Percentiles rank a stretch among this genome's conserved stretches.
phyloP scores from a whole-genome alignment of 169 alveolate species.

The Plasmodium malariae region DNA sequence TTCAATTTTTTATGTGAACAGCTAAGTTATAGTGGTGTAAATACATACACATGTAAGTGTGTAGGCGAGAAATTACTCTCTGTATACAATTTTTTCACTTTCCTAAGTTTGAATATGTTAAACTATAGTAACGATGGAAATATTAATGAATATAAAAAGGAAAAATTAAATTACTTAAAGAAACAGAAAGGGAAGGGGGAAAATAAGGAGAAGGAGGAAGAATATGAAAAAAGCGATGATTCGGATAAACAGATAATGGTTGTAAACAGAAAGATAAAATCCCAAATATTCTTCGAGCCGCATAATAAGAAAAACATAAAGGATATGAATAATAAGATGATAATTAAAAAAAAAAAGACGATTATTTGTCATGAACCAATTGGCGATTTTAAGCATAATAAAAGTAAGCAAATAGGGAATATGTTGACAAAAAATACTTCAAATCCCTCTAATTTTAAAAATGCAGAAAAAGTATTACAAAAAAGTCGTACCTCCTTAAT shows the following conservation, averaged over 20 bases:
- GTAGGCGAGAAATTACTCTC: no score
- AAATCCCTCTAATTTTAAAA: conserved; percentile 16
- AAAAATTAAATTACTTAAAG: not conserved
- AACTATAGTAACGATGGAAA: conserved; percentile 9
- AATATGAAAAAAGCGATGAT: conserved; percentile 40
- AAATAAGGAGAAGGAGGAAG: conserved; percentile 42
- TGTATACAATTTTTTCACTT: not conserved
- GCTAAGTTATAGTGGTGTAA: no score
- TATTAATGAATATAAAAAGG: not conserved
- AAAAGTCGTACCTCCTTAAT: not conserved
- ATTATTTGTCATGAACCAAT: not conserved
- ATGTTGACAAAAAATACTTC: not conserved
- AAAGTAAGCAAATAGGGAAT: not conserved
- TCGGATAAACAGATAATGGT: conserved; percentile 59
- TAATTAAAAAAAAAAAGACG: conserved; percentile 13
- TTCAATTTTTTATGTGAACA: no score
- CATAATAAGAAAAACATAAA: conserved; percentile 1
- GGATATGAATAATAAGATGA: not conserved
- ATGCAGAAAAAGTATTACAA: not conserved
- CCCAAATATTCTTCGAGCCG: conserved; percentile 34
- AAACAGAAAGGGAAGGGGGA: conserved; percentile 25
- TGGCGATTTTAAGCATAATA: not conserved
- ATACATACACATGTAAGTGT: no score
- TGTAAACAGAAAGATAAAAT: conserved; percentile 53
- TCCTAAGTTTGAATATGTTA: conserved; percentile 14